Percentiles rank a stretch among this genome's conserved stretches.
Conservation (phyloP, 2,329 filamentous ascomycete species). For the Magnaporthiopsis poae region DNA sequence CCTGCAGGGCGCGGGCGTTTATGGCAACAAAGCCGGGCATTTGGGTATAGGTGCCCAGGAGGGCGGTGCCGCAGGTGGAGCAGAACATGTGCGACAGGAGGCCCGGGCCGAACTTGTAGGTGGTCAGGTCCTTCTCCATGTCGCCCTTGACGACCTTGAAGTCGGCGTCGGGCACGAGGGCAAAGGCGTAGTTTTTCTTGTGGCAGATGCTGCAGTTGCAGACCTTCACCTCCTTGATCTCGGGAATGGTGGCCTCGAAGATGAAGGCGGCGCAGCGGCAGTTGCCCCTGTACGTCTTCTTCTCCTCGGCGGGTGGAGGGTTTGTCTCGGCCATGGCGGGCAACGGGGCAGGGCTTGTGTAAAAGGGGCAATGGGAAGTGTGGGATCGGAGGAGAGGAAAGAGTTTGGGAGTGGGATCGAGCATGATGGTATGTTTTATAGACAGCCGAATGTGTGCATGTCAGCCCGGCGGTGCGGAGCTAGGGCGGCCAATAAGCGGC, state of each 20-base stretch:
- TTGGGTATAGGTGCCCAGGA: not conserved
- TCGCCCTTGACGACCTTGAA: constrained; percentile 39
- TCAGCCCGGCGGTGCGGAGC: not conserved
- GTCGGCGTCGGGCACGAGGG: constrained; percentile 21
- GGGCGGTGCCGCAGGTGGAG: constrained; percentile 35
- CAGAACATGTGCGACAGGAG: constrained; percentile 35
- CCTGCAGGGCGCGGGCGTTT: constrained; percentile 36
- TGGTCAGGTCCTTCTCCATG: constrained; percentile 25
- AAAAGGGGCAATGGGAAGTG: not conserved
- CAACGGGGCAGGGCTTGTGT: not conserved
- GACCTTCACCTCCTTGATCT: constrained; percentile 44
- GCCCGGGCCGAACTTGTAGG: constrained; percentile 32
- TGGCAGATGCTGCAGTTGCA: constrained; percentile 61
- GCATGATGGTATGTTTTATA: too few species aligned
- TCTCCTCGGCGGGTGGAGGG: not conserved
- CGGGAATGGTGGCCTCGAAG: constrained; percentile 42
- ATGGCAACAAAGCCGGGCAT: constrained; percentile 21
- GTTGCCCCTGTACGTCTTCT: constrained; percentile 39
- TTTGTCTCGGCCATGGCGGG: constrained; percentile 13
- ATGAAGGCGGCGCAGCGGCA: constrained; percentile 48
- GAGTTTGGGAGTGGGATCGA: too few species aligned
- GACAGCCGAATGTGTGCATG: too few species aligned
- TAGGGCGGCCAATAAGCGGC: not conserved
- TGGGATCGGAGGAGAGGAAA: not conserved
- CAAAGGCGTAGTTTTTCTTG: constrained; percentile 37